A percentile compares a stretch with the other conserved stretches of the same genome.
Evolutionary conservation across 352 stramenopile species (phyloP).

Genomic region (Plasmopara muralis): DNA sequence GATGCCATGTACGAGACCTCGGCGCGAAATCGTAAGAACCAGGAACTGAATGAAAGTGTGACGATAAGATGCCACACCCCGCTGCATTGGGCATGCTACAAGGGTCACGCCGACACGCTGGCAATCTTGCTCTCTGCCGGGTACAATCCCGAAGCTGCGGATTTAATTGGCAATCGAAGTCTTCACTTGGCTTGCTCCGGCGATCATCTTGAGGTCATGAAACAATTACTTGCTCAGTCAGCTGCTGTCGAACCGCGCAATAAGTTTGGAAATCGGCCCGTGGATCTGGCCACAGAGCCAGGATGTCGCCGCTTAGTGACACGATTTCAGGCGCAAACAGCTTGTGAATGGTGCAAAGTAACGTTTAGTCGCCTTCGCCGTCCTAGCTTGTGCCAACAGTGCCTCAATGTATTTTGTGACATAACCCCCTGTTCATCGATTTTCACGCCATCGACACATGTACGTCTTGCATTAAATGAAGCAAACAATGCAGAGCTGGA

Average conservation of each 20-base stretch:
- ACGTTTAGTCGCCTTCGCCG: slow-evolving; percentile 55
- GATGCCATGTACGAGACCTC: slow-evolving; percentile 66
- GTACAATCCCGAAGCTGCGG: slow-evolving; percentile 56
- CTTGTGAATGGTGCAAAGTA: slow-evolving; percentile 77
- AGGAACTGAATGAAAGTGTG: slow-evolving; percentile 11
- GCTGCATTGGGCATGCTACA: slow-evolving; percentile 85
- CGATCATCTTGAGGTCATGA: slow-evolving; percentile 55
- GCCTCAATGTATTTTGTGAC: slow-evolving; percentile 74
- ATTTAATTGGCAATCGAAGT: slow-evolving; percentile 64
- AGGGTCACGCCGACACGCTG: slow-evolving; percentile 61
- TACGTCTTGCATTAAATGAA: slow-evolving; percentile 6
- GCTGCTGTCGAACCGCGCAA: slow-evolving; percentile 53
- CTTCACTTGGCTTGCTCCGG: slow-evolving; percentile 70
- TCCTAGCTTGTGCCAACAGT: slow-evolving; percentile 72
- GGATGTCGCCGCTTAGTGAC: slow-evolving; percentile 53
- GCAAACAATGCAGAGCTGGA: slow-evolving; percentile 1
- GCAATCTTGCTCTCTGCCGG: slow-evolving; percentile 57
- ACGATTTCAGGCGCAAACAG: slow-evolving; percentile 50
- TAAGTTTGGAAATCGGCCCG: slow-evolving; percentile 62
- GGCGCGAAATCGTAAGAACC: slow-evolving; percentile 7
- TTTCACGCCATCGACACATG: slow-evolving; percentile 10
- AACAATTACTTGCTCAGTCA: slow-evolving; percentile 66
- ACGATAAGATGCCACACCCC: slow-evolving; percentile 47
- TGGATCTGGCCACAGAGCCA: slow-evolving; percentile 63
- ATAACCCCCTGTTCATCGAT: slow-evolving; percentile 66